phyloP scores from a whole-genome alignment of 2,329 filamentous ascomycete species.

The Xylariaceae sp. region DNA sequence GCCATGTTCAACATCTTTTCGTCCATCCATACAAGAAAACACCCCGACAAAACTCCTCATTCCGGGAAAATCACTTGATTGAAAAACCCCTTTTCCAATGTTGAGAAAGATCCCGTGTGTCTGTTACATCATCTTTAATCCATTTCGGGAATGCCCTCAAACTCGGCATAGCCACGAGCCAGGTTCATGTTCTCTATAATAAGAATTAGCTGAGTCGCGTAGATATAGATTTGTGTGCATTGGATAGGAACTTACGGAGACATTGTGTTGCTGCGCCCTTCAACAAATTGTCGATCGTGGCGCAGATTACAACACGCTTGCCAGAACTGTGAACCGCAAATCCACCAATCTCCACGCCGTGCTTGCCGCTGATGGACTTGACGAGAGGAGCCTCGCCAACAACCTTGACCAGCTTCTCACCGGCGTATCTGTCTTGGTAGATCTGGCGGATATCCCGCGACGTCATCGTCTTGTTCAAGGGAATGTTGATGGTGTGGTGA shows the following conservation, averaged over 20 bases:
- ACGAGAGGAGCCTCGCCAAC: constrained; percentile 82
- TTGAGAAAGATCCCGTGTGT: background rate
- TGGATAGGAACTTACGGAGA: constrained; percentile 43
- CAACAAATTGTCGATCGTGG: constrained; percentile 87
- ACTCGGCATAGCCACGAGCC: constrained; percentile 48
- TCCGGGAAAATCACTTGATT: constrained; percentile 1
- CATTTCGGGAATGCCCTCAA: constrained; percentile 29
- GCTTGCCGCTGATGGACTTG: constrained; percentile 76
- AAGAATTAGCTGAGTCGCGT: constrained; percentile 36
- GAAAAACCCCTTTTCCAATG: background rate
- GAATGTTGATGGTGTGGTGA: constrained; percentile 84
- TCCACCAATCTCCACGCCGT: constrained; percentile 88
- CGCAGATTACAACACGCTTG: constrained; percentile 89
- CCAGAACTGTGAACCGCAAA: constrained; percentile 89
- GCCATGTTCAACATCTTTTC: constrained; percentile 6
- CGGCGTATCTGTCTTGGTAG: constrained; percentile 93
- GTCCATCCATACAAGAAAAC: constrained; percentile 2
- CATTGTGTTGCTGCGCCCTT: constrained; percentile 94
- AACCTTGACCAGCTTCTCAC: constrained; percentile 91
- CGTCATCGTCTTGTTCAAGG: constrained; percentile 78
- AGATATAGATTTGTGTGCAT: background rate
- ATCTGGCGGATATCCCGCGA: constrained; percentile 88
- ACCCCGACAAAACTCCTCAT: constrained; percentile 11
- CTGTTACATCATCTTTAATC: background rate
- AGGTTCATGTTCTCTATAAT: constrained; percentile 35